A percentile compares a stretch with the other conserved stretches of the same genome.
These are phyloP conservation scores for Claviceps pazoutovae DNA, from an alignment of 2,329 filamentous ascomycete genomes.

Conservation along the genomic window DNA sequence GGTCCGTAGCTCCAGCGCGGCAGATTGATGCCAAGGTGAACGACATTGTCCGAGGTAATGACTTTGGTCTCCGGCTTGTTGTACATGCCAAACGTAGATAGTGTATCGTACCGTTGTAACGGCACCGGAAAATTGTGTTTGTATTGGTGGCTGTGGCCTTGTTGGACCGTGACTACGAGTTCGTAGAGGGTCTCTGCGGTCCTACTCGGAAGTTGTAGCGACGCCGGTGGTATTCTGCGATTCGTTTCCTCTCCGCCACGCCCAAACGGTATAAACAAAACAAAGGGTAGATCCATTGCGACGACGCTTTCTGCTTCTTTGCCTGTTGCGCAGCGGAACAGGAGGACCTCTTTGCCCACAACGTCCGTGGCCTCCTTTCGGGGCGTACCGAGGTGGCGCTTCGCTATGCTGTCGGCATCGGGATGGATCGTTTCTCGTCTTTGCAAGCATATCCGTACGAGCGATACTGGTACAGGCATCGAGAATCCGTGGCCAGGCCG, in stretches of 20 bases:
- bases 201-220: conserved; percentile 75
- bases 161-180: conserved; percentile 87
- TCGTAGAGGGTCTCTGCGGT: conserved; percentile 98
- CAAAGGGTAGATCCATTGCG: conserved; percentile 93
- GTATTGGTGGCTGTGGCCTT: conserved; percentile 73
- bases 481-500: conserved; percentile 73
- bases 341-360: conserved; percentile 86
- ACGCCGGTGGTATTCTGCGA: conserved; percentile 80
- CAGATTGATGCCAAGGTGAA: conserved; percentile 81
- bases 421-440: conserved; percentile 94
- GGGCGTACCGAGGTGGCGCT: conserved; percentile 80
- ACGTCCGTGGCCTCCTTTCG: conserved; percentile 83
- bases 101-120: conserved; percentile 82
- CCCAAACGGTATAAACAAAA: conserved; percentile 93
- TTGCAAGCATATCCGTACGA: conserved; percentile 88
- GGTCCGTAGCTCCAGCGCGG: conserved; percentile 95
- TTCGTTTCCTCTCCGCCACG: conserved; percentile 82
- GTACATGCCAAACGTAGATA: conserved; percentile 99
- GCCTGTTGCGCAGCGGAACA: conserved; percentile 75
- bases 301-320: conserved; percentile 80
- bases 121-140: conserved; percentile 88
- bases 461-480: conserved; percentile 77
- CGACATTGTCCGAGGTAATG: conserved; percentile 74
- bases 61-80: conserved; percentile 86
- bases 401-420: conserved; percentile 83